Base-by-base conservation (phyloP, 2,329 filamentous ascomycete genomes). In the Penicillium sp. region DNA sequence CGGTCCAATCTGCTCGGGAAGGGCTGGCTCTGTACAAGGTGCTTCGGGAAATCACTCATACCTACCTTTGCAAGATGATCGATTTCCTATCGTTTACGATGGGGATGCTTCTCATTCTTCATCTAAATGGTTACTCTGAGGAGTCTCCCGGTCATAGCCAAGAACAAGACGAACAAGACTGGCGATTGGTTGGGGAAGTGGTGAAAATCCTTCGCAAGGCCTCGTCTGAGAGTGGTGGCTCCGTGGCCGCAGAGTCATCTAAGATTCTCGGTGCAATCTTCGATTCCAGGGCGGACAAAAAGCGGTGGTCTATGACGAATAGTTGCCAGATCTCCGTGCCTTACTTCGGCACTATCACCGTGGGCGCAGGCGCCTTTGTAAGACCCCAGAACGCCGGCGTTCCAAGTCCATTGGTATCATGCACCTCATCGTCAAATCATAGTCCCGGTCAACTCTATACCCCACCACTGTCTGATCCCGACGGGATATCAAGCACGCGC, bases 61-160 rank as follows among this genome's bases (percentile, higher is more conserved):
- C 64, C 4, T 65, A 68, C 33, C 53, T 69, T 7, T 74, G 72
- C 55, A 73, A 74, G 30, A 47, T 74, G 23, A 59, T 71, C 32
- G 73, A 77, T 43, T 76, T 76, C 34, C 58, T 70, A 36, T 65
- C 64, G 2, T 76, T 76, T 45, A 73, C 62, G 1, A 65, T 68
- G 3, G 65, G 70, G 10, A 64, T 74, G 49, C 57, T 74, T 1
- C 47, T 77, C 4, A 51, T 70, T 3, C 54, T 74, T 21, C 67
- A 73, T 36, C 47, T 74, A 10, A 55, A 72, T 15, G 63, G 63
- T n/a, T 60, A 60, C 28, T 64, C 61, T 6, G 49, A 55, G 16
- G 45, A 48, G 2, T 46, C 30, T 7, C 37, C 36, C 13, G 53
- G 40, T 27, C 42, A 51, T 30, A 59, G 33, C 30, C 50, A 51